Percentiles rank a stretch among this genome's conserved stretches.
Evolutionary conservation across 2,329 filamentous ascomycete genomes (phyloP).

Genomic region (Byssoonygena ceratinophila): DNA sequence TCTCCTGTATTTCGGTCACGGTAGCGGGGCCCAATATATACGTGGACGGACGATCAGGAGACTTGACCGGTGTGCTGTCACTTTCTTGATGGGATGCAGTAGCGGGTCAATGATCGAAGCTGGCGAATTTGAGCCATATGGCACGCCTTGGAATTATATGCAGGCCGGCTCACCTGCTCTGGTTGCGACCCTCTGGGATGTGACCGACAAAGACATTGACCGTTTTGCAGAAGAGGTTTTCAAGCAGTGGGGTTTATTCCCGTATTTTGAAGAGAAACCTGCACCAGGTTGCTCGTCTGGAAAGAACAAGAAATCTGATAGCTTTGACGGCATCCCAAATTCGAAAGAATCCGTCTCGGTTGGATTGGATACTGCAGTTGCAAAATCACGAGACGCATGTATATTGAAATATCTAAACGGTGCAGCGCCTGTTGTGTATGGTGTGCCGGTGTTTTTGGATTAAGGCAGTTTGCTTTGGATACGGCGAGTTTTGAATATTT

Average conservation of each 20-base stretch:
- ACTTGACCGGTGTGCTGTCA: constrained; percentile 65
- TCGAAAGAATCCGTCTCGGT: not conserved
- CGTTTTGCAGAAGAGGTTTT: constrained; percentile 71
- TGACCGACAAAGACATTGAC: constrained; percentile 95
- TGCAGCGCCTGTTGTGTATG: constrained; percentile 87
- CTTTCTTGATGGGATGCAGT: constrained; percentile 89
- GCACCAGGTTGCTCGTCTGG: not conserved
- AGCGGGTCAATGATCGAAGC: constrained; percentile 70
- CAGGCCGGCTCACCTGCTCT: constrained; percentile 77
- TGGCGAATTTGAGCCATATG: constrained; percentile 82
- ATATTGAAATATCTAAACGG: constrained; percentile 85
- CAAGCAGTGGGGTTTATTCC: constrained; percentile 73
- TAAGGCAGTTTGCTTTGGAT: constrained; percentile 16
- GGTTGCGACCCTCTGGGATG: constrained; percentile 91
- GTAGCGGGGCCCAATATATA: constrained; percentile 89
- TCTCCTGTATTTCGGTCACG: constrained; percentile 91
- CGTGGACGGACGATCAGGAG: constrained; percentile 70
- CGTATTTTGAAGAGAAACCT: constrained; percentile 22
- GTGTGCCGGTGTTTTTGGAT: constrained; percentile 75
- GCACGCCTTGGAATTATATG: constrained; percentile 84
- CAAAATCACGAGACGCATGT: constrained; percentile 64
- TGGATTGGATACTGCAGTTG: constrained; percentile 60
- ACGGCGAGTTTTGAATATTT: not conserved
- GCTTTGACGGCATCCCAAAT: not conserved
- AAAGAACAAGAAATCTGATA: not conserved